Conservation (phyloP, 208 protist genomes). For the Trypanosoma cruzi region DNA sequence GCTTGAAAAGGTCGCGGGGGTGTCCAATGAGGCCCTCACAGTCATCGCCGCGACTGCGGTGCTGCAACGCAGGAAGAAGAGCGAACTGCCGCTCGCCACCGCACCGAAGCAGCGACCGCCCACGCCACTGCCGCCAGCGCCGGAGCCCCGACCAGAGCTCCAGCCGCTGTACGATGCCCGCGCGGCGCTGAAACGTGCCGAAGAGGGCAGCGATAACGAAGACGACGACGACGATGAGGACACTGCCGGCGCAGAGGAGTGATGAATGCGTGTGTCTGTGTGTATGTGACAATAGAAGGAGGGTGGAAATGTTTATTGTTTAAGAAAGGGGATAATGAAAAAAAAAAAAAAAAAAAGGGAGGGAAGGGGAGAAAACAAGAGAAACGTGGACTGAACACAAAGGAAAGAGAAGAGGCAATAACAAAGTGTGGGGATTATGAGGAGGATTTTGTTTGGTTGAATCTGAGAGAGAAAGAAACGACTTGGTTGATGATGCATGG, state of each 20-base stretch:
- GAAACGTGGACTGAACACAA: too few relatives aligned
- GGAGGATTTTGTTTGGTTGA: too few relatives aligned
- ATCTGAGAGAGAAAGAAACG: too few relatives aligned
- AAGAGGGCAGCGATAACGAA: conserved; percentile 46
- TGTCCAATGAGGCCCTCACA: conserved; percentile 72
- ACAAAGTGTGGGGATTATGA: too few relatives aligned
- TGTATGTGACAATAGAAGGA: conserved; percentile 5
- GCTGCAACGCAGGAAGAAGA: conserved; percentile 32
- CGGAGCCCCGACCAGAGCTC: conserved; percentile 76
- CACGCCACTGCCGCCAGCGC: conserved; percentile 71
- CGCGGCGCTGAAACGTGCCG: conserved; percentile 46
- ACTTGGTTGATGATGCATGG: too few relatives aligned
- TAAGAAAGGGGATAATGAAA: conserved; percentile 1
- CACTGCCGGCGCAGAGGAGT: background rate
- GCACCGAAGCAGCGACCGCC: conserved; percentile 73
- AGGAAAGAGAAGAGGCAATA: too few relatives aligned
- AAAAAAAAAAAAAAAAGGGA: conserved; percentile 1
- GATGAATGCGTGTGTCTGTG: background rate
- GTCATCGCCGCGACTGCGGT: conserved; percentile 46
- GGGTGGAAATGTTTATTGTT: background rate
- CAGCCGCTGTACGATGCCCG: conserved; percentile 82
- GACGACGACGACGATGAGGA: conserved; percentile 20
- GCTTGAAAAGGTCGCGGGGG: conserved; percentile 35
- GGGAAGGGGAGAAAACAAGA: background rate
- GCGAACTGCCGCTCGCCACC: conserved; percentile 58